Evolutionary conservation across 2,329 filamentous ascomycete genomes (phyloP).

Genomic region (Fusarium chaquense): DNA sequence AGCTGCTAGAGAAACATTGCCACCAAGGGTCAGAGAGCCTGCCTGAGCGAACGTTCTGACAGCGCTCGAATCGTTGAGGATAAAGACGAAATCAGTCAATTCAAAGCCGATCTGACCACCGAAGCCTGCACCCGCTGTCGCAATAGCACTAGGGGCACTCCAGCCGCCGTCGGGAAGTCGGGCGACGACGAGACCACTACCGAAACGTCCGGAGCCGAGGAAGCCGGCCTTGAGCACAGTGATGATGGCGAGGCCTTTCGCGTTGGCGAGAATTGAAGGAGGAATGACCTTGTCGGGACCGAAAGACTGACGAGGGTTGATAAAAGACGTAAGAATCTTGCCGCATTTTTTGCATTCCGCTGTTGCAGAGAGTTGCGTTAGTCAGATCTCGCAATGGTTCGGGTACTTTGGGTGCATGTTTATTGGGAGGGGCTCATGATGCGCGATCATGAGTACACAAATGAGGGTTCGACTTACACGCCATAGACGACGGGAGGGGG

Average conservation of each 20-base stretch:
- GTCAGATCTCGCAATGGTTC: slow-evolving; percentile 19
- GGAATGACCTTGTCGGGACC: slow-evolving; percentile 98
- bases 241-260: slow-evolving; percentile 90
- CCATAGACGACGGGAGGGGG: slow-evolving; percentile 74
- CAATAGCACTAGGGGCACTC: slow-evolving; percentile 86
- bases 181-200: slow-evolving; percentile 84
- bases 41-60: slow-evolving; percentile 95
- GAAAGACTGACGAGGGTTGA: slow-evolving; percentile 93
- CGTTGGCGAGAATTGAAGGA: slow-evolving; percentile 86
- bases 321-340: slow-evolving; percentile 94
- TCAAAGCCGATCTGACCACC: slow-evolving; percentile 90
- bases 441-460: slow-evolving; percentile 34
- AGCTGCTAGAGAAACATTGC: slow-evolving; percentile 95
- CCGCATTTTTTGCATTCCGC: slow-evolving; percentile 98
- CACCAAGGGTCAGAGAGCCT: slow-evolving; percentile 90
- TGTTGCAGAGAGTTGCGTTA: slow-evolving; percentile 54
- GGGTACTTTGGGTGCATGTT: slow-evolving; percentile 13
- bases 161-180: slow-evolving; percentile 81
- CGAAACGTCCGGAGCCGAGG: slow-evolving; percentile 83
- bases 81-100: slow-evolving; percentile 96
- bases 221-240: slow-evolving; percentile 91
- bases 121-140: slow-evolving; percentile 83
- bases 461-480: slow-evolving; percentile 65
- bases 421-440: slow-evolving; percentile 33
- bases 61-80: slow-evolving; percentile 89